These are phyloP conservation scores for Anthracocystis setariae DNA, from an alignment of 1,284 basidiomycete species.

Conservation along the genomic window DNA sequence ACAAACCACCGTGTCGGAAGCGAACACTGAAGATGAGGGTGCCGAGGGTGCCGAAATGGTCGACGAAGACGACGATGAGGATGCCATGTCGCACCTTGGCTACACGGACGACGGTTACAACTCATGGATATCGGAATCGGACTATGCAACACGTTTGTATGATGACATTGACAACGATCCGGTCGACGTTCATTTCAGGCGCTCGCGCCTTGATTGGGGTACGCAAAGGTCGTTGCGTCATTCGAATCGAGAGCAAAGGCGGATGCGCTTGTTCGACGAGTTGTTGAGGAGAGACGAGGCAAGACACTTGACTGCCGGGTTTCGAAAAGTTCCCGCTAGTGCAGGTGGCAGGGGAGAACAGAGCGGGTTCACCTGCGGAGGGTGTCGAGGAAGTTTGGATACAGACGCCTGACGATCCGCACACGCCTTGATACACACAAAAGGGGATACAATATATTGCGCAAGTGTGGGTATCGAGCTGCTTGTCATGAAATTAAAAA, in stretches of 20 bases:
- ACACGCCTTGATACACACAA: no score
- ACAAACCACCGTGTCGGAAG: background rate
- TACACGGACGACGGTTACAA: no score
- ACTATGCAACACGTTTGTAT: background rate
- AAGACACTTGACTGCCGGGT: slow-evolving; percentile 12
- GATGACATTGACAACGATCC: slow-evolving; percentile 1
- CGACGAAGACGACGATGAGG: background rate
- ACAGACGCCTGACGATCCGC: slow-evolving; percentile 5
- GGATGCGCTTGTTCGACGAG: slow-evolving; percentile 21
- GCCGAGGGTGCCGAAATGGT: background rate
- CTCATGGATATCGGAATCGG: no score
- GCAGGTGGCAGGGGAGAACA: slow-evolving; percentile 4
- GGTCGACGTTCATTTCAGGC: background rate
- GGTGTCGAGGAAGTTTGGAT: slow-evolving; percentile 14
- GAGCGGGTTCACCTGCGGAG: slow-evolving; percentile 3
- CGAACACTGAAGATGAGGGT: slow-evolving; percentile 1
- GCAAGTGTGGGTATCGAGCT: no score
- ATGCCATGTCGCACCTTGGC: no score
- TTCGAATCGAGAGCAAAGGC: background rate
- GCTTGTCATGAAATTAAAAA: no score
- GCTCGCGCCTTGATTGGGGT: background rate
- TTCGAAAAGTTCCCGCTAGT: slow-evolving; percentile 13
- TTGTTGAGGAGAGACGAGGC: slow-evolving; percentile 24
- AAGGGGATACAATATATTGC: no score
- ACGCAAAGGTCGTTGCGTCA: background rate